These are phyloP conservation scores for Miscanthus sacchariflorus DNA, from an alignment of 202 grass and related monocot species.

Conservation along the genomic window DNA sequence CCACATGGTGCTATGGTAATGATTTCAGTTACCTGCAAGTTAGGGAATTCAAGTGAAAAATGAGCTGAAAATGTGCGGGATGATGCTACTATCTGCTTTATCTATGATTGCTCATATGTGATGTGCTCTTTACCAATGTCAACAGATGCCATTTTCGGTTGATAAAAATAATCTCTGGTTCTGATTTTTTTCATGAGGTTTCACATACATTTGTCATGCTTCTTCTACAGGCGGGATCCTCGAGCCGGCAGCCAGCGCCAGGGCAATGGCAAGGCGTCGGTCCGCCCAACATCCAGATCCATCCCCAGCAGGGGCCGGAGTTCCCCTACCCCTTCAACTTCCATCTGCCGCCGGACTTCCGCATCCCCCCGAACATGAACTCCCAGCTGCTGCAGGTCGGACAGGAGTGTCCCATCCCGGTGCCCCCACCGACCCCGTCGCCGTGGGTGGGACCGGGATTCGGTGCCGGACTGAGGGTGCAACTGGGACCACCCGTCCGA, in stretches of 20 bases:
- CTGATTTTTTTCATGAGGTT: background rate
- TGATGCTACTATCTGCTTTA: background rate
- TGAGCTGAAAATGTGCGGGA: background rate
- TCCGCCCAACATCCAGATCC: slow-evolving; percentile 9
- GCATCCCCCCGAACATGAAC: background rate
- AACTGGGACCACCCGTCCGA: background rate
- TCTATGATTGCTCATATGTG: background rate
- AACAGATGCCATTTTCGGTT: background rate
- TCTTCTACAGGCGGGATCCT: slow-evolving; percentile 21
- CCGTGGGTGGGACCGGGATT: background rate
- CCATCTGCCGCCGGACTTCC: background rate
- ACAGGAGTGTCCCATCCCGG: no score
- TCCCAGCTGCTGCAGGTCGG: background rate
- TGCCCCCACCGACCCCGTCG: no score
- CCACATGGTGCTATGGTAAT: background rate
- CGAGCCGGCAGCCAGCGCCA: background rate
- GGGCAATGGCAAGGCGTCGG: background rate
- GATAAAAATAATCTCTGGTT: background rate
- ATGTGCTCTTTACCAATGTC: background rate
- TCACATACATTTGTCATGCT: slow-evolving; percentile 16
- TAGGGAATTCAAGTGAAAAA: background rate
- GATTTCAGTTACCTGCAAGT: background rate
- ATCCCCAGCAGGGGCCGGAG: background rate
- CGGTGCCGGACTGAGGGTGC: background rate
- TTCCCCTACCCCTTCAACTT: background rate